Base-by-base conservation (phyloP, 306 rosid species). In the Crataegus laevigata region DNA sequence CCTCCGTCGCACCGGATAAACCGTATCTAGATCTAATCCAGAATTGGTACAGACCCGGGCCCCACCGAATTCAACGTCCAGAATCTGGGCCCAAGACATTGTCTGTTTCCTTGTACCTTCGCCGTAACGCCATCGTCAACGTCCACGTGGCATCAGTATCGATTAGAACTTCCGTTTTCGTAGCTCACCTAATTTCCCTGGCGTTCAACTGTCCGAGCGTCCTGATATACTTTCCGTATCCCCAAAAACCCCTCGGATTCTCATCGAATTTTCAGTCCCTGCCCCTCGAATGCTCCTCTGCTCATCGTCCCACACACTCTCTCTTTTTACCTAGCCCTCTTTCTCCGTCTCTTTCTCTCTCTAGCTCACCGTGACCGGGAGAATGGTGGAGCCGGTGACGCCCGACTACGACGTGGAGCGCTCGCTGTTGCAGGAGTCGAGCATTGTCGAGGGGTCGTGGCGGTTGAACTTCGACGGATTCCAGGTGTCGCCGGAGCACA, bases 381-480 rank as follows among this genome's bases (percentile, higher is more conserved):
- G 18, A 86, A 94, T 90, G 99, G 79, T 54, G 75, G 88, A 87
- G 69, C 61, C 72, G 78, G 79, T 30, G 76, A 73, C 77, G 71
- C 40, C 60, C 24, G 58, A 42, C 3, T 67, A 63, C 75, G 97
- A 85, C 8, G 97, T 90, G 82, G 96, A 88, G 79, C 79, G 47
- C 6, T 82, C 85, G 19, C 78, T 94, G n/a, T 81, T 92, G 64
- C 79, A 76, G 3, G 78, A 79, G 74, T 66, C 88, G 42, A 65
- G 29, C 88, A 86, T 66, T 82, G 90, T 79, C 52, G 99, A 92
- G 82, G 79, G 50, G 51, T 86, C 99, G 0, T 94, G 97, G 99
- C 90, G 91, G 80, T 72, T 94, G 87, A 94, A 94, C 88, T 94
- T 94, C 84, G 91, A 85, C 0, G 84, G 86, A 26, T 84, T 90